Evolutionary conservation across 139 green algal genomes (phyloP).

Genomic region (Chlamydomonas sphaeroides): DNA sequence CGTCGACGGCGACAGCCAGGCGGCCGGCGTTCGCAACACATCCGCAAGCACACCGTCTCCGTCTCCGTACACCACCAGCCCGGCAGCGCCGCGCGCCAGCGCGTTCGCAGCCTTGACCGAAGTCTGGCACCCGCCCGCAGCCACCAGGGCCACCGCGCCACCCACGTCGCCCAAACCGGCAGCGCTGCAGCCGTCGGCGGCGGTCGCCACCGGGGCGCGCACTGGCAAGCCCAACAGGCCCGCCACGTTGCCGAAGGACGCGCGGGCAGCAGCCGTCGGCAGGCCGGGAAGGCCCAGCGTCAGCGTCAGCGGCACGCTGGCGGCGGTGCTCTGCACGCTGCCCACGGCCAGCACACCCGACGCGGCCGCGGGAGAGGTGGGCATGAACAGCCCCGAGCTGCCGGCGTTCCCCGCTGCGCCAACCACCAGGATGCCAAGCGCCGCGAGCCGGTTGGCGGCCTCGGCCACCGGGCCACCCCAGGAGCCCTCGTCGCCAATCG

Average conservation of each 20-base stretch:
- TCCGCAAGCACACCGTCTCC: not conserved
- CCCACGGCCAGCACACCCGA: not conserved
- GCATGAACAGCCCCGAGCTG: conserved; percentile 14
- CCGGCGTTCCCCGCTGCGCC: conserved; percentile 16
- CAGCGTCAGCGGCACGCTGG: no score
- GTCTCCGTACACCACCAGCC: conserved; percentile 19
- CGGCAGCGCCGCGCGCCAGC: not conserved
- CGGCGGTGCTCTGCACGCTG: not conserved
- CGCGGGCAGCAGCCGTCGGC: no score
- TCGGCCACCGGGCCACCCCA: conserved; percentile 29
- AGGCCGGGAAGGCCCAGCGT: no score
- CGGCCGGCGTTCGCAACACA: not conserved
- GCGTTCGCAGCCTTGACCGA: not conserved
- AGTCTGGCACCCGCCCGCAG: not conserved
- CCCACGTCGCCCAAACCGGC: not conserved
- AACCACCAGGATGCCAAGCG: not conserved
- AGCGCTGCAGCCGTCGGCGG: not conserved
- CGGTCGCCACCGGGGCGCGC: no score
- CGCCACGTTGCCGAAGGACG: no score
- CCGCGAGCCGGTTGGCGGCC: not conserved
- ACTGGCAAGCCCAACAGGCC: no score
- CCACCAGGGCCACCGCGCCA: conserved; percentile 4
- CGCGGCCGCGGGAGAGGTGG: not conserved
- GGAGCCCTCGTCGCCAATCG: conserved; percentile 3
- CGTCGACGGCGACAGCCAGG: not conserved